Conservation (phyloP, 78 protist genomes). For the Emiliania huxleyi region DNA sequence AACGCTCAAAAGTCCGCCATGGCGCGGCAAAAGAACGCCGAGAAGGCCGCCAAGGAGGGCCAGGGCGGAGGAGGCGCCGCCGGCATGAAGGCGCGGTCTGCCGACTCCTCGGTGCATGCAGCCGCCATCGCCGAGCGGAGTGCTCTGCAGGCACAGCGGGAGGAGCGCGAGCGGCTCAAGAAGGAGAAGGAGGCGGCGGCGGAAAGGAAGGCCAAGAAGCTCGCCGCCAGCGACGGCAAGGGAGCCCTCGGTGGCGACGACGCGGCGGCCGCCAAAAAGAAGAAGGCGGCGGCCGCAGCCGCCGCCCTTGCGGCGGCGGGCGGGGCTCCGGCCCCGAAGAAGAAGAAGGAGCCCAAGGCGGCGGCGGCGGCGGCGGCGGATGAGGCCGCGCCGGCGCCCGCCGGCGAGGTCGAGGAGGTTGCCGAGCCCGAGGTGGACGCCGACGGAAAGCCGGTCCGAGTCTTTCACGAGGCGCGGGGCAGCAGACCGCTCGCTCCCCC, state of each 20-base stretch:
- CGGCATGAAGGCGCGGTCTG: neutral
- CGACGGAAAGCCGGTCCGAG: neutral
- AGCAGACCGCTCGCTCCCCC: too few relatives aligned
- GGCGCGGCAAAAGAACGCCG: neutral
- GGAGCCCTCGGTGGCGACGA: neutral
- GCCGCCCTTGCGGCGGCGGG: neutral
- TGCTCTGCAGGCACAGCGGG: neutral
- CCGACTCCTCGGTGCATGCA: neutral
- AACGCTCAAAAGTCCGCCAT: neutral
- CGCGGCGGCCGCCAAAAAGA: neutral
- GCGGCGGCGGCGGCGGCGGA: neutral
- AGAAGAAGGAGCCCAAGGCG: neutral
- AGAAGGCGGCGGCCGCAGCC: neutral
- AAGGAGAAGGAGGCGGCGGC: neutral
- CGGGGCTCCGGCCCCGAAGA: neutral
- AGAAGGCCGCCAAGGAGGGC: neutral
- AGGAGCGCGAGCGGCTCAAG: neutral
- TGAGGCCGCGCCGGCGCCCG: neutral
- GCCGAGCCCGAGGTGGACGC: neutral
- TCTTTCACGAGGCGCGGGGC: neutral
- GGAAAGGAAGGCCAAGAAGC: neutral
- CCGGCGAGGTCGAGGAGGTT: neutral
- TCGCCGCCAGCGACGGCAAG: neutral
- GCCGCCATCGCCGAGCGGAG: neutral
- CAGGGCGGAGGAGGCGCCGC: neutral